A percentile compares a stretch with the other conserved stretches of the same genome.
Conservation (phyloP, 495 filamentous ascomycete genomes). For the Collariella sp. region DNA sequence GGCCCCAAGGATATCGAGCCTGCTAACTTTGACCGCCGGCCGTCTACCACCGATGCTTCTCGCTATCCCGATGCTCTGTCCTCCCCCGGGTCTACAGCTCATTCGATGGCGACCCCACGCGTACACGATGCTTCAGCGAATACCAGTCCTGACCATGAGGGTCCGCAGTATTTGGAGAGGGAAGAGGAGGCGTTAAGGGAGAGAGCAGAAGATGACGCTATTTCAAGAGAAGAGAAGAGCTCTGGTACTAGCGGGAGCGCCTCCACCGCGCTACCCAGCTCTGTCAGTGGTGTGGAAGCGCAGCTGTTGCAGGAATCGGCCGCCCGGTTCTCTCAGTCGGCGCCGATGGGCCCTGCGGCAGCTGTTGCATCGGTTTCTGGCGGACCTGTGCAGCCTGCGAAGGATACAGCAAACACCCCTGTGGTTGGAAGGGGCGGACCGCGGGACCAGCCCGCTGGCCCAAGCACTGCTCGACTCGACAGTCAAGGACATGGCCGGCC, state of each 20-base stretch:
- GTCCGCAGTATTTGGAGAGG: constrained; percentile 31
- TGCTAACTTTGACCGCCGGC: not conserved
- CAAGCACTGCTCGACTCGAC: not conserved
- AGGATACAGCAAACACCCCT: not conserved
- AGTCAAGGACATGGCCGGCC: not conserved
- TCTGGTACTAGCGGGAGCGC: not conserved
- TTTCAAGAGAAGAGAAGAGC: constrained; percentile 6
- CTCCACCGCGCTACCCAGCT: not conserved
- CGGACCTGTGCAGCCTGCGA: not conserved
- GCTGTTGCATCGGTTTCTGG: not conserved
- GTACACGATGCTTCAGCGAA: constrained; percentile 40
- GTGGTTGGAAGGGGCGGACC: not conserved
- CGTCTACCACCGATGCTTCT: constrained; percentile 11
- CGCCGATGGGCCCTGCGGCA: not conserved
- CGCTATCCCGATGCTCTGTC: constrained; percentile 32
- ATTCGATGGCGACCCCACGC: constrained; percentile 32
- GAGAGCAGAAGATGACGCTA: not conserved
- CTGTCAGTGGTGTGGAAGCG: constrained; percentile 28
- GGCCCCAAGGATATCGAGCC: constrained; percentile 3
- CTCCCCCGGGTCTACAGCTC: constrained; percentile 39
- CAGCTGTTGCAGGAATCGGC: constrained; percentile 36
- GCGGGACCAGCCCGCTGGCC: not conserved
- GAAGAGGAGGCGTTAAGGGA: constrained; percentile 24
- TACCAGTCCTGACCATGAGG: constrained; percentile 48
- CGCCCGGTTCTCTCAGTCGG: constrained; percentile 12